Percentiles rank a stretch among this genome's conserved stretches.
phyloP scores from a whole-genome alignment of 495 filamentous ascomycete species.

The Astrocystis sublimbata region DNA sequence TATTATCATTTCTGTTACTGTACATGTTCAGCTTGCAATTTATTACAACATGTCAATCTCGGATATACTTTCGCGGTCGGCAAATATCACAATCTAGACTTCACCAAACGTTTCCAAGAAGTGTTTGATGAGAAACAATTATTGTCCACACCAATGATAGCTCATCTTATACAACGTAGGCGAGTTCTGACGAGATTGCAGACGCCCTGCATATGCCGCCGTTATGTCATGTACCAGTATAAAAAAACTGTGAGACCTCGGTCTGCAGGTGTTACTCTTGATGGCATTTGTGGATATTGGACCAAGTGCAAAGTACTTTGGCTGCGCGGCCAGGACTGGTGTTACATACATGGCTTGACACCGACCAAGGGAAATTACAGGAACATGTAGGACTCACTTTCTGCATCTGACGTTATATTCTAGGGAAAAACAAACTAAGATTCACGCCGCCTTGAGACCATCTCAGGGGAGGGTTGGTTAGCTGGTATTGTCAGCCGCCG shows the following conservation, averaged over 20 bases:
- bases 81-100: not conserved
- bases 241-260: not conserved
- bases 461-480: not conserved
- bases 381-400: not conserved
- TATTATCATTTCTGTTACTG: too few species aligned
- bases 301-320: not conserved
- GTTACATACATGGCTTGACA: not conserved
- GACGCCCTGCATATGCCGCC: not conserved
- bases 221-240: not conserved
- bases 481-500: not conserved
- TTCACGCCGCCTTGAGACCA: not conserved
- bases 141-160: not conserved
- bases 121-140: not conserved
- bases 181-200: conserved; percentile 3
- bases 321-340: too few species aligned
- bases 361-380: conserved; percentile 1
- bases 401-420: not conserved
- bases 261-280: not conserved
- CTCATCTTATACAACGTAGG: not conserved
- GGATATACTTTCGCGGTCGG: too few species aligned
- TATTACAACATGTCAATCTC: too few species aligned
- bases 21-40: too few species aligned
- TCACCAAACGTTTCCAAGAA: not conserved
- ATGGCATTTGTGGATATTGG: not conserved
- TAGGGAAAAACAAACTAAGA: not conserved